These are phyloP conservation scores for Fomitopsis schrenkii DNA, from an alignment of 1,284 basidiomycete species.

Conservation along the genomic window DNA sequence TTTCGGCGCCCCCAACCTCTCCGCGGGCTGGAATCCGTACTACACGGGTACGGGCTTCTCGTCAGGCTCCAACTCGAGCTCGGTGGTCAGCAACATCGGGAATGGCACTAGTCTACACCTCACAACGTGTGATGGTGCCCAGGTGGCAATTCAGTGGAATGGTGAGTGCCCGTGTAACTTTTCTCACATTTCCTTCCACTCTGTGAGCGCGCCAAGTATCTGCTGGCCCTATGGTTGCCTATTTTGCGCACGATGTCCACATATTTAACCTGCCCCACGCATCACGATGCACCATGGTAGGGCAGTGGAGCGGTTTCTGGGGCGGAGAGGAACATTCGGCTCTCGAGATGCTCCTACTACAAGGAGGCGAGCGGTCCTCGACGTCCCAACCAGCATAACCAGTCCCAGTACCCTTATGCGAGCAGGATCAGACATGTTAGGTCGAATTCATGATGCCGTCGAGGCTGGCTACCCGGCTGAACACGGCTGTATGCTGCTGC, in stretches of 20 bases:
- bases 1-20: constrained; percentile 40
- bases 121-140: constrained; percentile 53
- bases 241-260: too few relatives aligned
- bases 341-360: too few relatives aligned
- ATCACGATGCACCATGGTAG: too few relatives aligned
- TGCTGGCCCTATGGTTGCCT: not conserved
- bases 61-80: constrained; percentile 20
- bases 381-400: too few relatives aligned
- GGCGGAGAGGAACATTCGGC: too few relatives aligned
- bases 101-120: constrained; percentile 56
- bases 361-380: too few relatives aligned
- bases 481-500: too few relatives aligned
- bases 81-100: constrained; percentile 35
- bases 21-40: constrained; percentile 64
- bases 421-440: too few relatives aligned
- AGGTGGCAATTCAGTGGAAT: constrained; percentile 52
- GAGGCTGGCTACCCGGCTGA: too few relatives aligned
- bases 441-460: not conserved
- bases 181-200: not conserved
- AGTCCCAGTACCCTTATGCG: too few relatives aligned
- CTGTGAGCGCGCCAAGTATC: not conserved
- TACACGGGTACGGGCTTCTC: constrained; percentile 49
- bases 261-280: too few relatives aligned
- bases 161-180: constrained; percentile 36
- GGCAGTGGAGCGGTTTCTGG: too few relatives aligned